Evolutionary conservation across 2,329 filamentous ascomycete genomes (phyloP).

Genomic region (Aspergillus transmontanensis): DNA sequence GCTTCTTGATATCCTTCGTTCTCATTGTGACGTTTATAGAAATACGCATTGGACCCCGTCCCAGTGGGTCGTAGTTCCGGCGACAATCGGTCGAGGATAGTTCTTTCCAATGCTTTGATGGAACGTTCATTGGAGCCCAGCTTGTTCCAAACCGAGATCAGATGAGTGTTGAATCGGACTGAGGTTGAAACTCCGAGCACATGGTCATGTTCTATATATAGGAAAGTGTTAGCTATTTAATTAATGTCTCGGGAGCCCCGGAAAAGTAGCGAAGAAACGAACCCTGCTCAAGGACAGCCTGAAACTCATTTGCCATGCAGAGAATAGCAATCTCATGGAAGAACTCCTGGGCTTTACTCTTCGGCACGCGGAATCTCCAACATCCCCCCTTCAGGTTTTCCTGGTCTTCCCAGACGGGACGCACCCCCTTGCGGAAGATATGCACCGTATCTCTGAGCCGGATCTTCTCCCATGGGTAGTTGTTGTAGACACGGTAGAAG

Average conservation of each 20-base stretch:
- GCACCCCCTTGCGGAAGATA: conserved; percentile 77
- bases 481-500: conserved; percentile 82
- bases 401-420: conserved; percentile 80
- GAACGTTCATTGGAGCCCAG: conserved; percentile 79
- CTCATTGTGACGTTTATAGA: conserved; percentile 88
- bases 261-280: background rate
- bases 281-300: conserved; percentile 73
- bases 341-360: conserved; percentile 62
- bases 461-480: conserved; percentile 74
- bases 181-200: conserved; percentile 86
- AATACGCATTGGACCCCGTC: conserved; percentile 48
- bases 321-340: conserved; percentile 41
- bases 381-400: conserved; percentile 83
- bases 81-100: conserved; percentile 73
- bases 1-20: conserved; percentile 75
- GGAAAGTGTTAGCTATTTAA: background rate
- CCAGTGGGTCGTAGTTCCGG: conserved; percentile 71
- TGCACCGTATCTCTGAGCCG: conserved; percentile 77
- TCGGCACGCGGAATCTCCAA: conserved; percentile 90
- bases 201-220: conserved; percentile 69
- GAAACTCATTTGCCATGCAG: conserved; percentile 43
- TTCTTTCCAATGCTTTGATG: conserved; percentile 71
- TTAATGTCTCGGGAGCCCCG: background rate
- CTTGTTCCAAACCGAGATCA: conserved; percentile 93
- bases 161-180: conserved; percentile 83